These are phyloP conservation scores for Medicago arabica DNA, from an alignment of 306 rosid species.

Conservation along the genomic window DNA sequence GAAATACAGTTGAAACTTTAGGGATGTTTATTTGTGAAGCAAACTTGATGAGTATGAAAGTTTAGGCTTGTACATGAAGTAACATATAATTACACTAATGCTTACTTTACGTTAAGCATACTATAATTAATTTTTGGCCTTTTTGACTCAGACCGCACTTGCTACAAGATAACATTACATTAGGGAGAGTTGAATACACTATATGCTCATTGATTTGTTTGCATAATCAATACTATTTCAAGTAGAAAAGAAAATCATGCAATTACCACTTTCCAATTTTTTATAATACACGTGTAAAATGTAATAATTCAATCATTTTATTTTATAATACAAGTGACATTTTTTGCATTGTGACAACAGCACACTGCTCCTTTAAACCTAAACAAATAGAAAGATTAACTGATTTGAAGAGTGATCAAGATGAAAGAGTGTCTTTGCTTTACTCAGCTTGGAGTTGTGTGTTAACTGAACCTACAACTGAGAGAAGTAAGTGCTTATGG, in stretches of 20 bases:
- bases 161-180: constrained; percentile 3
- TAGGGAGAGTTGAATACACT: neutral
- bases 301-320: constrained; percentile 23
- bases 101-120: constrained; percentile 54
- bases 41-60: constrained; percentile 46
- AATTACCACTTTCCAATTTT: neutral
- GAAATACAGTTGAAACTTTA: constrained; percentile 20
- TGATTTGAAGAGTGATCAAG: constrained; percentile 38
- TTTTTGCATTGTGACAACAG: constrained; percentile 31
- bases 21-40: constrained; percentile 5
- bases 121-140: constrained; percentile 36
- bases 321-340: neutral
- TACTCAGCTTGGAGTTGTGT: constrained; percentile 79
- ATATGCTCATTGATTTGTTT: constrained; percentile 5
- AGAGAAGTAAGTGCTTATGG: constrained; percentile 34
- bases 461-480: constrained; percentile 45
- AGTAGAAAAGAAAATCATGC: neutral
- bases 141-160: constrained; percentile 48
- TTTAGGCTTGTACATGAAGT: constrained; percentile 51
- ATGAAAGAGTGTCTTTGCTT: constrained; percentile 56
- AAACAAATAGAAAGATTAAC: constrained; percentile 45
- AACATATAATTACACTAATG: constrained; percentile 43
- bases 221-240: neutral
- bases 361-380: constrained; percentile 49
- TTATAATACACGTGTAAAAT: constrained; percentile 2